Evolutionary conservation across 108 stramenopile species (phyloP).

Genomic region (Skeletonema costatum): DNA sequence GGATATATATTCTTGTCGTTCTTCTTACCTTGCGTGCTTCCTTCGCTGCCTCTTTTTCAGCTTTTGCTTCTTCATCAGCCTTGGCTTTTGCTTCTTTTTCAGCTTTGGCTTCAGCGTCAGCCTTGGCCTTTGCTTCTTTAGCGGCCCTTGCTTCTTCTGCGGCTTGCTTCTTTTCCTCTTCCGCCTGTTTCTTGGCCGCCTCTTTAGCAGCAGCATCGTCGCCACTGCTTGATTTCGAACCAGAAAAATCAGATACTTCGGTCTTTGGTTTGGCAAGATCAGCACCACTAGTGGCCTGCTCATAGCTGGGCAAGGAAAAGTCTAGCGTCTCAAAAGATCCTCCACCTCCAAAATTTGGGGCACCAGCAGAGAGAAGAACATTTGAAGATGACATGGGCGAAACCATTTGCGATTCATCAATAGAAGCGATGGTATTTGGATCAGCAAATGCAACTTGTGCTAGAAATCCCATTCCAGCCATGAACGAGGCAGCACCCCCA

Average conservation of each 20-base stretch:
- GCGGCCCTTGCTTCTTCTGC: constrained; percentile 35
- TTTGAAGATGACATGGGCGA: constrained; percentile 13
- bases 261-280: constrained; percentile 20
- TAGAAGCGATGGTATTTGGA: constrained; percentile 16
- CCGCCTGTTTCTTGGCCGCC: constrained; percentile 22
- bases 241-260: constrained; percentile 40
- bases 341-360: constrained; percentile 45
- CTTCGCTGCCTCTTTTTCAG: constrained; percentile 1
- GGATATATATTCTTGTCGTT: too few relatives aligned
- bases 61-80: constrained; percentile 10
- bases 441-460: constrained; percentile 51
- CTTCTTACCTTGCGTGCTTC: constrained; percentile 26
- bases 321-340: constrained; percentile 66
- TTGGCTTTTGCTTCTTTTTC: constrained; percentile 8
- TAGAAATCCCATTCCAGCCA: constrained; percentile 37
- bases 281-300: constrained; percentile 29
- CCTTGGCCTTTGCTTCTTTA: constrained; percentile 36
- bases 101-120: neutral
- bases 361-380: constrained; percentile 37
- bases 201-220: constrained; percentile 50
- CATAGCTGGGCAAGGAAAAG: constrained; percentile 80
- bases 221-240: constrained; percentile 30
- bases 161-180: constrained; percentile 26
- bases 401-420: constrained; percentile 7
- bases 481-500: constrained; percentile 39